A percentile compares a stretch with the other conserved stretches of the same genome.
Conservation (phyloP, 2,329 filamentous ascomycete genomes). For the Xylariaceae sp. region DNA sequence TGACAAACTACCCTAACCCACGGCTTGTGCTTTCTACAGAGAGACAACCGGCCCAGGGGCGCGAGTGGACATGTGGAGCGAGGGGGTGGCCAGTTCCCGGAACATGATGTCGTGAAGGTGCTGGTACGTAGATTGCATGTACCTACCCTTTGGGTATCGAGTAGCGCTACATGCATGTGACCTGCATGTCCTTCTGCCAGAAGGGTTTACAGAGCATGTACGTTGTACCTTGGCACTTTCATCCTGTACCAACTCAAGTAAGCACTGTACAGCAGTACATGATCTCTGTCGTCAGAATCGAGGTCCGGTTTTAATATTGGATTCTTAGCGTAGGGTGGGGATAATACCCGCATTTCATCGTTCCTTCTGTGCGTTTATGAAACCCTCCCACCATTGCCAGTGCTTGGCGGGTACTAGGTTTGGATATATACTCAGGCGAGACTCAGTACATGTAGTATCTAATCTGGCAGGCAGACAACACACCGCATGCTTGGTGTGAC, state of each 20-base stretch:
- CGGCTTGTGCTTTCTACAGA: constrained; percentile 23
- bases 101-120: constrained; percentile 24
- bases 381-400: constrained; percentile 6
- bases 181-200: no score
- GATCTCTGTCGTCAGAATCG: neutral
- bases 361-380: constrained; percentile 17
- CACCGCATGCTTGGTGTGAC: neutral
- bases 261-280: neutral
- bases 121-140: constrained; percentile 22
- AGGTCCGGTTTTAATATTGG: no score
- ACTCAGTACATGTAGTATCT: constrained; percentile 2
- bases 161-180: no score
- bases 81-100: constrained; percentile 26
- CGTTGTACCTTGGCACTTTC: no score
- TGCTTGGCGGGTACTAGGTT: neutral
- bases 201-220: no score
- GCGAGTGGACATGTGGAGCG: constrained; percentile 26
- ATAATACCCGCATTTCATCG: constrained; percentile 15
- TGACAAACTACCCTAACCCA: constrained; percentile 28
- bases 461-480: constrained; percentile 6
- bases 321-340: constrained; percentile 18
- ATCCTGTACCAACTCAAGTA: no score
- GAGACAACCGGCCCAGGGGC: constrained; percentile 25
- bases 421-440: no score
- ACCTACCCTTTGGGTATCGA: constrained; percentile 21